phyloP scores from a whole-genome alignment of 2,329 filamentous ascomycete species.

The Cladophialophora yegresii region DNA sequence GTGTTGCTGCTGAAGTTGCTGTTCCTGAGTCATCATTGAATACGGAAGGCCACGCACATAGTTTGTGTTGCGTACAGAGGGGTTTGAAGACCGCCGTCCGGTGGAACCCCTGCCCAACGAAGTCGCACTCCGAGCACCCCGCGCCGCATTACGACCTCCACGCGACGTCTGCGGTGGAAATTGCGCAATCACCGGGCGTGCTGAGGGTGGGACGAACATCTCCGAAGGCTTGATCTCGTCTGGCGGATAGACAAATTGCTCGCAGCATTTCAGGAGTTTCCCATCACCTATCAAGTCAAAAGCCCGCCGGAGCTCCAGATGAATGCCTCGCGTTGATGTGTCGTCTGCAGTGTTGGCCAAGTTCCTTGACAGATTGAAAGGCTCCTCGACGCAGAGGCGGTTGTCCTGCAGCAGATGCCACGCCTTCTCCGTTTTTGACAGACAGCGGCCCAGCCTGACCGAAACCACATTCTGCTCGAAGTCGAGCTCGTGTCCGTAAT shows the following conservation, averaged over 20 bases:
- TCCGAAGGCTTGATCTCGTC: conserved; percentile 43
- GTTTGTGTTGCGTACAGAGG: conserved; percentile 48
- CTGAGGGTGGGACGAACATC: conserved; percentile 50
- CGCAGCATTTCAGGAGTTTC: conserved; percentile 80
- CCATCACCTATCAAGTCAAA: conserved; percentile 79
- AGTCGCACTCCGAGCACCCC: conserved; percentile 53
- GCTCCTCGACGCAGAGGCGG: conserved; percentile 90
- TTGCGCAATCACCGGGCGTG: conserved; percentile 55
- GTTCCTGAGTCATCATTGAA: conserved; percentile 43
- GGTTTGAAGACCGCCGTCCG: conserved; percentile 59
- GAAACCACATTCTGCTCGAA: conserved; percentile 84
- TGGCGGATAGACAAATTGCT: conserved; percentile 83
- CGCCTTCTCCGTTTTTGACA: conserved; percentile 81
- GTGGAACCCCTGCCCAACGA: conserved; percentile 50
- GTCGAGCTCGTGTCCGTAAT: conserved; percentile 90
- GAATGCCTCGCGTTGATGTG: conserved; percentile 87
- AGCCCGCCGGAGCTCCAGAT: conserved; percentile 83
- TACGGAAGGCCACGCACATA: conserved; percentile 45
- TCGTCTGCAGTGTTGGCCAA: conserved; percentile 96
- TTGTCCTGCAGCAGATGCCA: conserved; percentile 83
- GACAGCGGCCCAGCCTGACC: conserved; percentile 74
- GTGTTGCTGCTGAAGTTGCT: conserved; percentile 47
- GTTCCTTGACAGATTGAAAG: conserved; percentile 87
- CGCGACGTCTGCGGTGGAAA: conserved; percentile 47
- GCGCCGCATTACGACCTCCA: conserved; percentile 52